Conservation (phyloP, 768 basidiomycete genomes). For the Psilocybe cubensis region DNA sequence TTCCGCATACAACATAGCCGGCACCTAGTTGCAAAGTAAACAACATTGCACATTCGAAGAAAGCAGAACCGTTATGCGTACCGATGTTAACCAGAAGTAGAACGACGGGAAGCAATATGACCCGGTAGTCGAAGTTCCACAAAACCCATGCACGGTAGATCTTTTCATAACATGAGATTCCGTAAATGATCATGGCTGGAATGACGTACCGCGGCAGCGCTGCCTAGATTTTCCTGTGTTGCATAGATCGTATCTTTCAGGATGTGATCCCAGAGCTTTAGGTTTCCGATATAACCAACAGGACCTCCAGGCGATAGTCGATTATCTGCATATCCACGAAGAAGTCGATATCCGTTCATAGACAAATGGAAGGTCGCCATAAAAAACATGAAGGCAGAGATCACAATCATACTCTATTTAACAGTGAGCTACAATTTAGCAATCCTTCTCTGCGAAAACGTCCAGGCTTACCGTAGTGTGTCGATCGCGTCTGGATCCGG, state of each 20-base stretch:
- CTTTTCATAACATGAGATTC: too few relatives aligned
- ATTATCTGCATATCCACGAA: background rate
- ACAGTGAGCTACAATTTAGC: background rate
- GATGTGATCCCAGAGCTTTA: background rate
- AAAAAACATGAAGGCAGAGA: background rate
- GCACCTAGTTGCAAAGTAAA: background rate
- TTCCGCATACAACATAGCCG: slow-evolving; percentile 2
- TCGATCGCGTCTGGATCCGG: background rate
- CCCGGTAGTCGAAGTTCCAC: background rate
- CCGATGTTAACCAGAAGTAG: slow-evolving; percentile 4
- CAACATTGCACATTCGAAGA: background rate
- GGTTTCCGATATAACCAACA: background rate
- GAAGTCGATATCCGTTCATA: background rate
- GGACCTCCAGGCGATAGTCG: background rate
- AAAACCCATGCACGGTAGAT: slow-evolving; percentile 6
- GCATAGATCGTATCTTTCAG: slow-evolving; percentile 1
- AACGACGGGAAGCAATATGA: background rate
- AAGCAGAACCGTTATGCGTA: background rate
- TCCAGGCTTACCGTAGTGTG: background rate
- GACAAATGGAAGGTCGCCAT: background rate
- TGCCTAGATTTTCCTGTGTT: slow-evolving; percentile 1
- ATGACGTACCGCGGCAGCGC: background rate
- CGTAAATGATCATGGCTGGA: background rate
- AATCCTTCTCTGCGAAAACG: background rate
- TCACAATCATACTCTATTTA: background rate